phyloP scores from a whole-genome alignment of 306 rosid genomes.

The Trifolium dubium region DNA sequence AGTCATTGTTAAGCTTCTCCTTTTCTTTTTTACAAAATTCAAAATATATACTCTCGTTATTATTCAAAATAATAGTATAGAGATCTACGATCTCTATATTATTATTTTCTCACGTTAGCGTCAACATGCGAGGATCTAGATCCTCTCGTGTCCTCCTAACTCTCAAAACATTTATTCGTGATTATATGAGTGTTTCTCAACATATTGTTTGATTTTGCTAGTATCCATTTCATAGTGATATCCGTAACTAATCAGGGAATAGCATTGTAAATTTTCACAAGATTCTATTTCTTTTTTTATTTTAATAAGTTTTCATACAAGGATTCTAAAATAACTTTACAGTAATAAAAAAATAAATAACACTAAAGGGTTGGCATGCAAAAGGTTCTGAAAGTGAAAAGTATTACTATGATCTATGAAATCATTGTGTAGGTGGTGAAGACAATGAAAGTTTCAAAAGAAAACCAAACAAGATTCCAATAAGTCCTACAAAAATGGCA shows the following conservation, averaged over 20 bases:
- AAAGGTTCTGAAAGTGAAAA: constrained; percentile 6
- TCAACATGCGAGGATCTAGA: too few relatives aligned
- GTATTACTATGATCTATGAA: not conserved
- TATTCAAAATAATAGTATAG: too few relatives aligned
- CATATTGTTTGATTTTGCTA: not conserved
- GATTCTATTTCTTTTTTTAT: too few relatives aligned
- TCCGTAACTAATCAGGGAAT: not conserved
- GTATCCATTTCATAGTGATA: not conserved
- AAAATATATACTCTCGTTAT: too few relatives aligned
- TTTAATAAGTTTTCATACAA: too few relatives aligned
- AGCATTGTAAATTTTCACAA: not conserved
- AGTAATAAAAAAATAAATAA: constrained; percentile 2
- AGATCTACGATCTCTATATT: too few relatives aligned
- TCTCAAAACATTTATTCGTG: too few relatives aligned
- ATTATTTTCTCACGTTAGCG: too few relatives aligned
- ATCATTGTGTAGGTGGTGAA: constrained; percentile 61
- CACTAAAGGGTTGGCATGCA: constrained; percentile 29
- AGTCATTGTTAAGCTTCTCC: too few relatives aligned
- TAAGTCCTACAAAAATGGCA: constrained; percentile 67
- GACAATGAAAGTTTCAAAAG: constrained; percentile 72
- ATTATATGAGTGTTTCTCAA: too few relatives aligned
- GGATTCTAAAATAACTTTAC: constrained; percentile 23
- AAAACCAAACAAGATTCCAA: constrained; percentile 76
- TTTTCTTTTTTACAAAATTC: too few relatives aligned
- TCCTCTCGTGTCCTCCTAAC: too few relatives aligned